Conservation (phyloP, 768 basidiomycete species). For the Pisolithus tinctorius region DNA sequence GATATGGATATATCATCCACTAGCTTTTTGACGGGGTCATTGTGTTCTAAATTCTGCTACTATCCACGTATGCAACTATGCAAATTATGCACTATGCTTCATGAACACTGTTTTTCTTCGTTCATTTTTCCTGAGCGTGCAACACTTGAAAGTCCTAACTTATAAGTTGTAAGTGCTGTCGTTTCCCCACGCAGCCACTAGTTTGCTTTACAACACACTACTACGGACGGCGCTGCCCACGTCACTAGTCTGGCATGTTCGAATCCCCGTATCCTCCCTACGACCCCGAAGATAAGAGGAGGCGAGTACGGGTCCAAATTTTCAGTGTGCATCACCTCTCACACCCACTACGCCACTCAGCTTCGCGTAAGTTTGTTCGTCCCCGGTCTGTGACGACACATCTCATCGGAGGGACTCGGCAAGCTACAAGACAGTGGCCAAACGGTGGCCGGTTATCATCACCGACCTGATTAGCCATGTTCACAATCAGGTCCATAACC, state of each 20-base stretch:
- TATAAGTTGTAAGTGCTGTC: no score
- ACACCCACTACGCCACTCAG: neutral
- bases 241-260: conserved; percentile 26
- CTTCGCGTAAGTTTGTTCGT: neutral
- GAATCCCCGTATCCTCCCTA: conserved; percentile 59
- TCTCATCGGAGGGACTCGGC: neutral
- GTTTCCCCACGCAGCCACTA: no score
- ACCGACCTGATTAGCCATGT: conserved; percentile 69
- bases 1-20: no score
- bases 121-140: no score
- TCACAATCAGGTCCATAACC: conserved; percentile 53
- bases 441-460: conserved; percentile 73
- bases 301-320: conserved; percentile 34
- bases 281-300: conserved; percentile 62
- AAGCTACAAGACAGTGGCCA: conserved; percentile 55
- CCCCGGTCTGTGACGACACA: neutral
- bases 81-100: no score
- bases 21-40: no score
- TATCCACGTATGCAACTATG: no score
- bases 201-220: no score
- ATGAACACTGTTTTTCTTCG: no score
- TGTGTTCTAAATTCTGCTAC: no score
- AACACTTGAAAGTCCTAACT: no score
- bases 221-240: neutral
- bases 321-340: neutral